Base-by-base conservation (phyloP, 176 grass and related monocot species). In the Pharus latifolius region DNA sequence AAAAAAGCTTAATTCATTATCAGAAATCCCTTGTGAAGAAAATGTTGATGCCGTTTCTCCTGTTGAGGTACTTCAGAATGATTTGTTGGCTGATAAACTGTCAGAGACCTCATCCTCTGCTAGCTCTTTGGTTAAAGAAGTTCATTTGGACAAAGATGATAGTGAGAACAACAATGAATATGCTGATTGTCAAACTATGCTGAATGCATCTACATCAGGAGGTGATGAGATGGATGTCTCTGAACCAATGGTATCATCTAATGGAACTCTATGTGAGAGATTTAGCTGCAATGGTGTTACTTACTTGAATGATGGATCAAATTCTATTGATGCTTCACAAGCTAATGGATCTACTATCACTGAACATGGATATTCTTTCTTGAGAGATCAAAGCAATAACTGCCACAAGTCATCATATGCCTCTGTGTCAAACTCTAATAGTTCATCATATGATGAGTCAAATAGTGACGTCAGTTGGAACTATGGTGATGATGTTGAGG, bases 11-110 rank as follows among this genome's bases (percentile, higher is more conserved):
- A 67, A 74, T 74, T 79, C 58, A 20, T 9, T 38, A 37, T 51
- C 69, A 55, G 61, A 84, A 79, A 72, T 28, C 75, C 64, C 28
- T 42, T 30, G 29, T 30, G 75, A 68, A 46, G 82, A 74, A 60
- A 72, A 53, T 37, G 72, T 58, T 54, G 48, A 29, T 53, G 53
- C 45, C 7, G 18, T 32, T 66, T 78, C 51, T 84, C 59, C 60
- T 67, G 41, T 60, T n/a, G 74, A 78, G 43, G 33, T 78, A 58
- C 52, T 52, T 66, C 27, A 38, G 7, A 48, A 67, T 56, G 54
- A 60, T 84, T 59, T 42, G 54, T 25, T 65, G 18, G 18, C 44
- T 44, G 60, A 50, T 15, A 78, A 60, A 56, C 65, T 84, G 51
- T 78, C 82, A 60, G 60, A 66, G 12, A 34, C 51, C 19, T 61